Base-by-base conservation (phyloP, 441 rosid genomes). In the Kokia cookei region DNA sequence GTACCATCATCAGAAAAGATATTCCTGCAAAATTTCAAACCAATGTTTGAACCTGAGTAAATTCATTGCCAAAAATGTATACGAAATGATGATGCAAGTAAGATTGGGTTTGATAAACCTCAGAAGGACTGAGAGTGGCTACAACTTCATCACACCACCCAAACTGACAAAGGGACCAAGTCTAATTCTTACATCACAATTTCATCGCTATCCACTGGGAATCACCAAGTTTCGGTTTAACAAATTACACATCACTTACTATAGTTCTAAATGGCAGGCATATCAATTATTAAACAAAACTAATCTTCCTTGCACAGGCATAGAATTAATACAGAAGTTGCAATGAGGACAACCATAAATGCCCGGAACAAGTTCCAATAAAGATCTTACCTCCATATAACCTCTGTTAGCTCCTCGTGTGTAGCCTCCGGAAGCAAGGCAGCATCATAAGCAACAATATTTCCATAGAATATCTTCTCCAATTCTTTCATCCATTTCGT, bases 391-490 rank as follows among this genome's bases (percentile, higher is more conserved):
- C 90, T 92, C 98, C 98, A 96, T 63, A 96, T 35, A 68, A 84
- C 84, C 69, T 86, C 89, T 75, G 81, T 84, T 65, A 96, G 86
- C 69, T 91, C 93, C 65, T 88, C 88, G 45, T 80, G 83, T 80
- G 88, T 89, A 73, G 93, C 99, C 82, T 92, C 93, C 14, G 96
- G 98, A 79, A 88, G 91, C 84, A 96, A 59, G 61, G 97, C 95
- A 57, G 87, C 72, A 78, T 94, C 98, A 85, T 91, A 96, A 57
- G 97, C 96, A 79, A 91, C 88, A 73, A 94, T 83, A 75, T 96
- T 94, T 80, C 99, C 98, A 69, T 90, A 96, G 61, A 96, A 92
- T 82, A 96, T 94, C 83, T 84, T 92, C 88, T 92, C 98, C 85
- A 96, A 57, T 67, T 96, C 99, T 86, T 96, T 92, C 98, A 96